Conservation (phyloP, 352 stramenopile genomes). For the Phytophthora pinifolia region DNA sequence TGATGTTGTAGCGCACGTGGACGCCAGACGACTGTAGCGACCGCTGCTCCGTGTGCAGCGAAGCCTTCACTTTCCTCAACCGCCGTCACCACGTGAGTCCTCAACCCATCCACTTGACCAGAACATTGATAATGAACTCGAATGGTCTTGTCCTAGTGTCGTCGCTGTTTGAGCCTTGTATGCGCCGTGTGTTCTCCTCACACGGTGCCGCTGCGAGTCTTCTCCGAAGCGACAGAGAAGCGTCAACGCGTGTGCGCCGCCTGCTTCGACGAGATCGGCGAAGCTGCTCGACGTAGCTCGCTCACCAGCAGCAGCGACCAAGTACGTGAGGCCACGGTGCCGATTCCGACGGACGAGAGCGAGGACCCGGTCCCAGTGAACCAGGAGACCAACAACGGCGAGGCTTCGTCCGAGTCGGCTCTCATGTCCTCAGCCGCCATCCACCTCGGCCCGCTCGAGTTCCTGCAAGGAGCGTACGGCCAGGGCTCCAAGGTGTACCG, state of each 20-base stretch:
- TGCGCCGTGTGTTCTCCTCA: slow-evolving; percentile 67
- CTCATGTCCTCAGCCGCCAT: slow-evolving; percentile 36
- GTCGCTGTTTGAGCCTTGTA: slow-evolving; percentile 60
- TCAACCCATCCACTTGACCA: neutral
- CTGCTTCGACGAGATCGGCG: slow-evolving; percentile 38
- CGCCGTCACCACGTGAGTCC: slow-evolving; percentile 66
- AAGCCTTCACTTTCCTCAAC: slow-evolving; percentile 74
- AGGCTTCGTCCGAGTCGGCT: slow-evolving; percentile 21
- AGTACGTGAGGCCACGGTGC: slow-evolving; percentile 26
- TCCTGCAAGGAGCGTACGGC: slow-evolving; percentile 47
- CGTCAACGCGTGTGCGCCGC: slow-evolving; percentile 51
- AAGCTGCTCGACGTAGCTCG: slow-evolving; percentile 9
- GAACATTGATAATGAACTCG: slow-evolving; percentile 7
- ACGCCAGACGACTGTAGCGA: slow-evolving; percentile 62
- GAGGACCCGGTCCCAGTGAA: slow-evolving; percentile 4
- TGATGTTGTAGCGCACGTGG: slow-evolving; percentile 50
- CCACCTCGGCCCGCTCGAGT: slow-evolving; percentile 50
- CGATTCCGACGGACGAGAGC: slow-evolving; percentile 4
- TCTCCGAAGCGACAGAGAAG: slow-evolving; percentile 39
- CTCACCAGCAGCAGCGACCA: slow-evolving; percentile 20
- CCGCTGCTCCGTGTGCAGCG: slow-evolving; percentile 54
- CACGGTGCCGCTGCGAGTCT: slow-evolving; percentile 49
- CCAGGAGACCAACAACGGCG: slow-evolving; percentile 24
- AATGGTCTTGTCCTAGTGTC: slow-evolving; percentile 34
- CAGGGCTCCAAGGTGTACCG: slow-evolving; percentile 47